A percentile compares a stretch with the other conserved stretches of the same genome.
These are phyloP conservation scores for Plasmodium gonderi DNA, from an alignment of 169 alveolate species.

Conservation along the genomic window DNA sequence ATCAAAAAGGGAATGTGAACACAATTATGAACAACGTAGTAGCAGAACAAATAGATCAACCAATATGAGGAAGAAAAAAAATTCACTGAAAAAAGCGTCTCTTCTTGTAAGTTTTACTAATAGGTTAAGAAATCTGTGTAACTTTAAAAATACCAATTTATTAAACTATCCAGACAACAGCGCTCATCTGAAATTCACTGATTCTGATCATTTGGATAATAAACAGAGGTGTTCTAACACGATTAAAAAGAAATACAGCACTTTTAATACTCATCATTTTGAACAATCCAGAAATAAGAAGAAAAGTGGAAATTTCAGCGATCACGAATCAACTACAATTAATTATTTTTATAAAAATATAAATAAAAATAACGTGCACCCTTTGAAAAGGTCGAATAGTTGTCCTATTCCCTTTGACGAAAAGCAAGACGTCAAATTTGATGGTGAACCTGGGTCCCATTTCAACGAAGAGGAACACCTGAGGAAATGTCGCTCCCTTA, in stretches of 20 bases:
- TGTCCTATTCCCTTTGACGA: conserved; percentile 13
- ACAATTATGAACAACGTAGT: not conserved
- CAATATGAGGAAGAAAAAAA: not conserved
- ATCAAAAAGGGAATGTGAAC: not conserved
- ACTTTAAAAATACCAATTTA: not conserved
- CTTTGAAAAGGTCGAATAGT: conserved; percentile 49
- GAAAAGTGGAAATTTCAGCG: conserved; percentile 51
- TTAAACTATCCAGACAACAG: not conserved
- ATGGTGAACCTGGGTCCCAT: not conserved
- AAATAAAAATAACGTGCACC: not conserved
- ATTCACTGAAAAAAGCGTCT: not conserved
- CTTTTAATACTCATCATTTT: not conserved
- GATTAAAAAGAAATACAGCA: not conserved
- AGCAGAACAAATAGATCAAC: not conserved
- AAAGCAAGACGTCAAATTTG: not conserved
- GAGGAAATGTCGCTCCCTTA: not conserved
- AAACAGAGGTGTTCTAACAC: not conserved
- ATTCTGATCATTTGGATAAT: not conserved
- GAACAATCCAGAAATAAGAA: conserved; percentile 6
- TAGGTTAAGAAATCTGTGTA: conserved; percentile 19
- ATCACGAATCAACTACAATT: conserved; percentile 54
- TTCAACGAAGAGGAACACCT: not conserved
- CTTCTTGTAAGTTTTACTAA: conserved; percentile 14
- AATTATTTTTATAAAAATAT: conserved; percentile 65
- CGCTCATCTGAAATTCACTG: not conserved